These are phyloP conservation scores for Salvia sclarea DNA, from an alignment of 305 asterid species.

Conservation along the genomic window DNA sequence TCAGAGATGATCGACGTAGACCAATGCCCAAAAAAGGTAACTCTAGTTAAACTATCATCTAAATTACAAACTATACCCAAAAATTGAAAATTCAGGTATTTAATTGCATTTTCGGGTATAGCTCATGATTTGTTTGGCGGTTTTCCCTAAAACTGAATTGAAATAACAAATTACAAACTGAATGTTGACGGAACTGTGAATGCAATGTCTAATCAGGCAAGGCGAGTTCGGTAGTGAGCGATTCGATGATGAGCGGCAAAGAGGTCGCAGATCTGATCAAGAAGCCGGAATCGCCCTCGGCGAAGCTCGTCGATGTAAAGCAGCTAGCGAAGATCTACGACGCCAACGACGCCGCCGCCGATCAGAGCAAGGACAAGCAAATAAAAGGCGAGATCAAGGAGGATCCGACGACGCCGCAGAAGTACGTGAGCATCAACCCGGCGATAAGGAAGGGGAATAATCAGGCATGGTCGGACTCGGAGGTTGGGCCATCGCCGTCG, in stretches of 20 bases:
- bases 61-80: no score
- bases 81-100: no score
- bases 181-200: no score
- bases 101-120: no score
- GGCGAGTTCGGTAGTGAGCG: slow-evolving; percentile 60
- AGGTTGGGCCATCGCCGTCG: slow-evolving; percentile 87
- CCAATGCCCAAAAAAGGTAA: neutral
- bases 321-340: slow-evolving; percentile 25
- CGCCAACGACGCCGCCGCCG: neutral
- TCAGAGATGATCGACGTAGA: slow-evolving; percentile 32
- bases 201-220: slow-evolving; percentile 48
- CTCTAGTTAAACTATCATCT: no score
- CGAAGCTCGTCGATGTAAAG: slow-evolving; percentile 41
- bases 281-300: neutral
- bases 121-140: no score
- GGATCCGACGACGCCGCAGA: no score
- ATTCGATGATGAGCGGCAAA: slow-evolving; percentile 52
- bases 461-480: slow-evolving; percentile 66
- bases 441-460: slow-evolving; percentile 35
- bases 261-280: neutral
- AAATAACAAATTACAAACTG: no score
- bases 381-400: no score
- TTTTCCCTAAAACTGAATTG: no score
- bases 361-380: slow-evolving; percentile 29
- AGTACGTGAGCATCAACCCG: slow-evolving; percentile 36